Percentiles rank a stretch among this genome's conserved stretches.
Conservation (phyloP, 2,329 filamentous ascomycete species). For the Microdochium paspali region DNA sequence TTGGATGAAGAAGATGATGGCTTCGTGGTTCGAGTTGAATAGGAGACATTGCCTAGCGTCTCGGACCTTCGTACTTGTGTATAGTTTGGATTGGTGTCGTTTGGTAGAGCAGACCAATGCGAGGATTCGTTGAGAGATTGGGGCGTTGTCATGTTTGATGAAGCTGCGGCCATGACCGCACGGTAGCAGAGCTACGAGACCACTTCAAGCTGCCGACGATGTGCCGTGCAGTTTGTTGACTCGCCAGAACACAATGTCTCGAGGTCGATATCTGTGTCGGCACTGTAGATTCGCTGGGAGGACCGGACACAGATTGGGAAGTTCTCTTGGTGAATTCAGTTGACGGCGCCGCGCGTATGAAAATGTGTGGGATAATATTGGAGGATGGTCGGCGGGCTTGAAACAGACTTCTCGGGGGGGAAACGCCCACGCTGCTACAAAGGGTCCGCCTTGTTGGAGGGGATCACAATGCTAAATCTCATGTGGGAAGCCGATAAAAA, state of each 20-base stretch:
- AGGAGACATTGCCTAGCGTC: background rate
- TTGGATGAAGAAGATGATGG: background rate
- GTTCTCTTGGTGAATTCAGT: too few relatives aligned
- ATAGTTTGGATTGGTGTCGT: background rate
- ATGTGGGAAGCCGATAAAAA: too few relatives aligned
- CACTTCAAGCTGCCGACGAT: background rate
- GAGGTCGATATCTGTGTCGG: too few relatives aligned
- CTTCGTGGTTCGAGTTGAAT: background rate
- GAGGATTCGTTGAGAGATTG: background rate
- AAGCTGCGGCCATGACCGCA: background rate
- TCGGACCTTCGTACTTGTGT: background rate
- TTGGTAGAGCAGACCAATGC: background rate
- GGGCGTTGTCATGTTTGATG: background rate
- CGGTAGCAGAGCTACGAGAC: background rate
- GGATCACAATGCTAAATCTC: background rate
- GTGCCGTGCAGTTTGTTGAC: background rate
- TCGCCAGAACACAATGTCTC: too few relatives aligned
- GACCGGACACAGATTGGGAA: too few relatives aligned
- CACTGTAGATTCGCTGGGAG: too few relatives aligned
- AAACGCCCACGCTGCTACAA: too few relatives aligned
- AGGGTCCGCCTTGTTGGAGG: background rate
- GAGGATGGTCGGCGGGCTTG: too few relatives aligned
- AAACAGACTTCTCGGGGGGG: too few relatives aligned
- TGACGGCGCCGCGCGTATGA: too few relatives aligned
- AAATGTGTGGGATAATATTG: too few relatives aligned